Evolutionary conservation across 1,284 basidiomycete genomes (phyloP).

Genomic region (Kalmanozyma brasiliensis): DNA sequence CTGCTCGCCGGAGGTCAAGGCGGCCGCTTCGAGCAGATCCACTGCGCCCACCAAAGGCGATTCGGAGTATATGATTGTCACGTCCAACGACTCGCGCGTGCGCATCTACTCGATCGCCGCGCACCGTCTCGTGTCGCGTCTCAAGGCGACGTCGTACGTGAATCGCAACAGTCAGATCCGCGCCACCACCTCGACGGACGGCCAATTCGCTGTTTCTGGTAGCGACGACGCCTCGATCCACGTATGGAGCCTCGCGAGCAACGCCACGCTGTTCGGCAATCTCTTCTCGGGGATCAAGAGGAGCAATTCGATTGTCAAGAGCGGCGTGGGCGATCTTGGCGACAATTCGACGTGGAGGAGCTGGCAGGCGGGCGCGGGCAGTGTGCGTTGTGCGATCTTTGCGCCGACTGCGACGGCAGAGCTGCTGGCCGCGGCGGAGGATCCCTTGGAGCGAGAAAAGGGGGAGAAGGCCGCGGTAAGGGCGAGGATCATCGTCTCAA

Average conservation of each 20-base stretch:
- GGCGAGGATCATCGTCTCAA: constrained; percentile 51
- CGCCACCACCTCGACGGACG: constrained; percentile 64
- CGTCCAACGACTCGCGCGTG: constrained; percentile 68
- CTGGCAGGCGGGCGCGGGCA: constrained; percentile 45
- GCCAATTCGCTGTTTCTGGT: constrained; percentile 65
- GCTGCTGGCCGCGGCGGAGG: constrained; percentile 30
- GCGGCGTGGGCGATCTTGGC: constrained; percentile 7
- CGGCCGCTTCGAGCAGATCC: constrained; percentile 3
- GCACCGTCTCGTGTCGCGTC: constrained; percentile 50
- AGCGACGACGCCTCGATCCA: constrained; percentile 65
- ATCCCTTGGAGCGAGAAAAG: constrained; percentile 26
- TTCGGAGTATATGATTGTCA: constrained; percentile 66
- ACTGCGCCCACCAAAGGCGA: neutral
- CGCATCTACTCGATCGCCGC: constrained; percentile 65
- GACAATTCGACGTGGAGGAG: constrained; percentile 33
- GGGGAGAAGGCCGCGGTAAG: neutral
- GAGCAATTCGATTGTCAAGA: constrained; percentile 14
- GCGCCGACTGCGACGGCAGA: constrained; percentile 40
- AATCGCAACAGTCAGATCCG: constrained; percentile 66
- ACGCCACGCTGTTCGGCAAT: constrained; percentile 9
- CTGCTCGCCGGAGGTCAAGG: constrained; percentile 2
- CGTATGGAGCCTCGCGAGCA: constrained; percentile 57
- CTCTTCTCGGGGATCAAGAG: constrained; percentile 28
- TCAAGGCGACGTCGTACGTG: constrained; percentile 49
- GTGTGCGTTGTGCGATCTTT: constrained; percentile 52